phyloP scores from a whole-genome alignment of 139 green algal species.

The Chlamydomonas eustigma region DNA sequence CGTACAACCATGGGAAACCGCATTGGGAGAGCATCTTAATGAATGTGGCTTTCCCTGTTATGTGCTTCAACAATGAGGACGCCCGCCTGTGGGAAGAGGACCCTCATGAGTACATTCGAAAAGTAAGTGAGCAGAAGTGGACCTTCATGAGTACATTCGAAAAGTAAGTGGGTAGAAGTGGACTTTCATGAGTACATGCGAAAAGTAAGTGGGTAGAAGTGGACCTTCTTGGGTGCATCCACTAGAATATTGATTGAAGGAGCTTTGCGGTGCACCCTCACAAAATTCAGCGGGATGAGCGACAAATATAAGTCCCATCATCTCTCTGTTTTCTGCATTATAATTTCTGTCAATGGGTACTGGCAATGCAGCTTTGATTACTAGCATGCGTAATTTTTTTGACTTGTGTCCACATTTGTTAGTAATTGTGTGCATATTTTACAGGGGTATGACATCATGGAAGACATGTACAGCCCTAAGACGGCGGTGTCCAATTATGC shows the following conservation, averaged over 20 bases:
- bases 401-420: too few species aligned
- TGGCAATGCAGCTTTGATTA: too few species aligned
- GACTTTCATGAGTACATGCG: constrained; percentile 97
- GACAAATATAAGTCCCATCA: too few species aligned
- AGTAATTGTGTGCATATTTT: too few species aligned
- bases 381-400: too few species aligned
- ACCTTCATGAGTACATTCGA: constrained; percentile 96
- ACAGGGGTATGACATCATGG: constrained; percentile 94
- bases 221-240: constrained; percentile 8
- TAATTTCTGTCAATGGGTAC: too few species aligned
- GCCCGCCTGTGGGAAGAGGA: constrained; percentile 88
- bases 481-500: constrained; percentile 89
- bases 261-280: too few species aligned
- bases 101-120: constrained; percentile 95
- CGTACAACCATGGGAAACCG: neutral
- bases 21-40: constrained; percentile 52
- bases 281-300: too few species aligned
- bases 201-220: constrained; percentile 55
- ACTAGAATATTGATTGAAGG: too few species aligned
- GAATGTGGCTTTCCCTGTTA: constrained; percentile 81
- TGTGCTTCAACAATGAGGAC: constrained; percentile 90
- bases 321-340: too few species aligned
- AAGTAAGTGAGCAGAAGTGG: constrained; percentile 65
- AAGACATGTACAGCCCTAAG: constrained; percentile 93
- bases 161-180: constrained; percentile 68